These are phyloP conservation scores for Claviceps cyperi DNA, from an alignment of 2,329 filamentous ascomycete genomes.

Conservation along the genomic window DNA sequence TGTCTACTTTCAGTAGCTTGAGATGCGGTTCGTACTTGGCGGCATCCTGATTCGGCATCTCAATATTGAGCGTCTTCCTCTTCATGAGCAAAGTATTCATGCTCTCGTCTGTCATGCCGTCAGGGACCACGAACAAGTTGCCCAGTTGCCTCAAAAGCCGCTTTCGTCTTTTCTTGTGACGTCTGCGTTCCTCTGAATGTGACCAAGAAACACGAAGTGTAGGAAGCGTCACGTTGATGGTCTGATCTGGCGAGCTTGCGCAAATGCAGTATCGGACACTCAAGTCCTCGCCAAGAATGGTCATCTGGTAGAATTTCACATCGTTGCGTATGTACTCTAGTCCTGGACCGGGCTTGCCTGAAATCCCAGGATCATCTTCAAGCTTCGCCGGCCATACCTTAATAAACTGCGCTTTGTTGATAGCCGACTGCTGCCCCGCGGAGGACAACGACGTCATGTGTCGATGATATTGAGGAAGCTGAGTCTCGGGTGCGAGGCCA, in stretches of 20 bases:
- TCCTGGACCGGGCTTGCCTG: slow-evolving; percentile 11
- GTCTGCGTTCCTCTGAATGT: slow-evolving; percentile 12
- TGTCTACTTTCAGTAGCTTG: slow-evolving; percentile 12
- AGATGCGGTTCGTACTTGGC: slow-evolving; percentile 1
- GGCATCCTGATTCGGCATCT: neutral
- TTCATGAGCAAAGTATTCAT: slow-evolving; percentile 9
- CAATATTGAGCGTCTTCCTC: neutral
- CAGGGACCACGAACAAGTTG: slow-evolving; percentile 23
- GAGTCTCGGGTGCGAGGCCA: slow-evolving; percentile 8
- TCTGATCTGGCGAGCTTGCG: slow-evolving; percentile 12
- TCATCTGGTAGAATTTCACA: slow-evolving; percentile 33
- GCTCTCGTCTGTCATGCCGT: slow-evolving; percentile 17
- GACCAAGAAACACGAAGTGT: slow-evolving; percentile 13
- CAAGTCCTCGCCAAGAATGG: slow-evolving; percentile 26
- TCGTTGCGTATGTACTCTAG: slow-evolving; percentile 18
- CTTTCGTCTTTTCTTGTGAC: slow-evolving; percentile 16
- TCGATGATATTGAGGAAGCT: slow-evolving; percentile 23
- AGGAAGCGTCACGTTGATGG: slow-evolving; percentile 15
- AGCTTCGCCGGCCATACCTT: slow-evolving; percentile 16
- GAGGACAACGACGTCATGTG: slow-evolving; percentile 17
- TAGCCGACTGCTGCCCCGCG: slow-evolving; percentile 1
- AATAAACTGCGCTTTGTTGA: slow-evolving; percentile 12
- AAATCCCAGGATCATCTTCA: neutral
- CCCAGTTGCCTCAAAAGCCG: slow-evolving; percentile 16
- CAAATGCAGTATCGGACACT: slow-evolving; percentile 27